phyloP scores from a whole-genome alignment of 495 filamentous ascomycete genomes.

The Umbilicaria muhlenbergii region DNA sequence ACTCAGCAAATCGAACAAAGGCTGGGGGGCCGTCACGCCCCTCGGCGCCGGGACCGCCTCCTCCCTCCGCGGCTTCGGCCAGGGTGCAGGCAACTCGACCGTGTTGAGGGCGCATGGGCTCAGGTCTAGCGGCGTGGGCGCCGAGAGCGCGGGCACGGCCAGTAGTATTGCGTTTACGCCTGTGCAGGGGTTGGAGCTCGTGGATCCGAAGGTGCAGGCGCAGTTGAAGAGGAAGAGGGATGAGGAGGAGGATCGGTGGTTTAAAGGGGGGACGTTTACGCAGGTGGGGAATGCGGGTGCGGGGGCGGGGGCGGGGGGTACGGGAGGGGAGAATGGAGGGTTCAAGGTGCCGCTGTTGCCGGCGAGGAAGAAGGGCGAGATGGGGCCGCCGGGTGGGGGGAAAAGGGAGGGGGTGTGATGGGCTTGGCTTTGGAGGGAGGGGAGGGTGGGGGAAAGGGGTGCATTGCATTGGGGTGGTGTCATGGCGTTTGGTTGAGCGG shows the following conservation, averaged over 20 bases:
- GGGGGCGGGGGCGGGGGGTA: constrained; percentile 50
- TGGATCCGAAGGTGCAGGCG: constrained; percentile 81
- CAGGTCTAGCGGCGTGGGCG: constrained; percentile 59
- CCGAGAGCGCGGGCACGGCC: constrained; percentile 47
- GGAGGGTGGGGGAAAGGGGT: too few relatives aligned
- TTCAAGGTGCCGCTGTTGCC: constrained; percentile 38
- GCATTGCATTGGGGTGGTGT: too few relatives aligned
- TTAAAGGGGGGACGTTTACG: constrained; percentile 90
- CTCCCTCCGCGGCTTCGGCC: constrained; percentile 62
- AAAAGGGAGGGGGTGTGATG: background rate
- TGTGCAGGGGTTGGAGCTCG: constrained; percentile 85
- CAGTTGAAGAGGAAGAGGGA: constrained; percentile 73
- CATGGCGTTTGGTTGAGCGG: too few relatives aligned
- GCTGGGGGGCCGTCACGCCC: constrained; percentile 72
- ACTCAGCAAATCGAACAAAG: constrained; percentile 87
- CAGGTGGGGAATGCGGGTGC: constrained; percentile 48
- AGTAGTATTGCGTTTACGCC: constrained; percentile 87
- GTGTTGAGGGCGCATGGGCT: constrained; percentile 60
- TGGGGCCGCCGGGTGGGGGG: constrained; percentile 19
- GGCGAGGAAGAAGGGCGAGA: constrained; percentile 29
- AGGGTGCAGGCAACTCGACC: constrained; percentile 42
- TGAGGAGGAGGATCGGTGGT: constrained; percentile 89
- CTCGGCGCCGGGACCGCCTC: constrained; percentile 51
- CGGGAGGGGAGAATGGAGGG: constrained; percentile 25
- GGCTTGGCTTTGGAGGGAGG: too few relatives aligned